Evolutionary conservation across 257 asterid genomes (phyloP), one percentile per base, ranked within the genome.

Genomic region (Solanum appendiculatum): DNA sequence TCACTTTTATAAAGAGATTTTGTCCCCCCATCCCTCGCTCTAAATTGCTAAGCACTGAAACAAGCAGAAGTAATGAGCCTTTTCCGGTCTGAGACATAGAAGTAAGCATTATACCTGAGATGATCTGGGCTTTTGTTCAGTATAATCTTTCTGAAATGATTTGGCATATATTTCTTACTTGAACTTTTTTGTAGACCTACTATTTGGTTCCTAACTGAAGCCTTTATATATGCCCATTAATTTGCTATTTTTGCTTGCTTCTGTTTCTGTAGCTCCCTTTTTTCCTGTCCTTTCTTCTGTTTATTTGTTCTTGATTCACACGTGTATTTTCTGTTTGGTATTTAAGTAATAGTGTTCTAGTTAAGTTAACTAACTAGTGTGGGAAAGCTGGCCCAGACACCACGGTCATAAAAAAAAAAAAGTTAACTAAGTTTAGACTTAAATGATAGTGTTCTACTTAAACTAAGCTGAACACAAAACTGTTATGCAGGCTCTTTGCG

Each of bases 401-500:
- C 63, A 54, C 11, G 63, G n/a, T 54, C 63, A 54, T 54, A 54
- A 2, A 18, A 18, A 5, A 40, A 40, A 9, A 40, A 40, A 2
- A n/a, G 1, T n/a, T 60, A 60, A 60, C 69, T 60, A 23, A 60
- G 15, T 9, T 4, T 13, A 60, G 69, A n/a, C 15, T 60, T 60
- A 27, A 78, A 27, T 44, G 64, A 78, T 78, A 44, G 64, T 46
- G 18, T 78, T 85, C 70, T 75, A 25, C 86, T 51, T 86, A 25
- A 23, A 37, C 66, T 37, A 29, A 86, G 77, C 54, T 89, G 85
- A 89, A 42, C 14, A 44, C 86, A 14, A n/a, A 82, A 68, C 87
- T 88, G 78, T 81, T 89, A 3, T 90, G 91, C 96, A 97, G 99
- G 96, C 99, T 83, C 89, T 97, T 56, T 97, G 99, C 87, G 98